Conservation (phyloP, 306 rosid species). For the Comarum palustre region DNA sequence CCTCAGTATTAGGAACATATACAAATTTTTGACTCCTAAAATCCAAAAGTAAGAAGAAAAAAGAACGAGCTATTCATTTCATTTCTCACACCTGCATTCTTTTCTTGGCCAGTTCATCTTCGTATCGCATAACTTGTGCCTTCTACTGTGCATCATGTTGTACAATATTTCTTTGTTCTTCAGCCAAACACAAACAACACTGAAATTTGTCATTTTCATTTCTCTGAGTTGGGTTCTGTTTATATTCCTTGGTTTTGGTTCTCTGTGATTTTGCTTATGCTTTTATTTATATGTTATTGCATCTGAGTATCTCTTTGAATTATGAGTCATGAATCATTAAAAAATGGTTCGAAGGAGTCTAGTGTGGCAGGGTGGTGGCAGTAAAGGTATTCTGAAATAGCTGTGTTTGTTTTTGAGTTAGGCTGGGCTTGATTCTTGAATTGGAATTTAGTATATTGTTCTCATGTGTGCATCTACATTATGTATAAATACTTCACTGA, state of each 20-base stretch:
- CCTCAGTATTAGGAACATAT: background rate
- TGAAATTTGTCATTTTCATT: background rate
- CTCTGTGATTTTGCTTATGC: background rate
- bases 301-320: background rate
- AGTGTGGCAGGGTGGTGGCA: background rate
- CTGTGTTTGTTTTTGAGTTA: background rate
- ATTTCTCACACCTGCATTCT: conserved; percentile 73
- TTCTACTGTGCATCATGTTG: conserved; percentile 82
- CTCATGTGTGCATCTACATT: background rate
- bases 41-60: background rate
- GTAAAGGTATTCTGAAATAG: background rate
- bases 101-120: conserved; percentile 85
- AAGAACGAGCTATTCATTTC: conserved; percentile 21
- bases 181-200: too few relatives aligned
- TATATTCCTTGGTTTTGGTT: background rate
- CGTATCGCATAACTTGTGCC: conserved; percentile 75
- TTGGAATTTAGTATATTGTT: background rate
- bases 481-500: too few relatives aligned
- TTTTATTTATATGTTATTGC: background rate
- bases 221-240: background rate
- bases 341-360: background rate
- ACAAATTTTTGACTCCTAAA: background rate
- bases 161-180: conserved; percentile 73
- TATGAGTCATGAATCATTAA: background rate
- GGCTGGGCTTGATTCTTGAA: background rate